phyloP scores from a whole-genome alignment of 331 rosid genomes.

The Spiraea crenata region DNA sequence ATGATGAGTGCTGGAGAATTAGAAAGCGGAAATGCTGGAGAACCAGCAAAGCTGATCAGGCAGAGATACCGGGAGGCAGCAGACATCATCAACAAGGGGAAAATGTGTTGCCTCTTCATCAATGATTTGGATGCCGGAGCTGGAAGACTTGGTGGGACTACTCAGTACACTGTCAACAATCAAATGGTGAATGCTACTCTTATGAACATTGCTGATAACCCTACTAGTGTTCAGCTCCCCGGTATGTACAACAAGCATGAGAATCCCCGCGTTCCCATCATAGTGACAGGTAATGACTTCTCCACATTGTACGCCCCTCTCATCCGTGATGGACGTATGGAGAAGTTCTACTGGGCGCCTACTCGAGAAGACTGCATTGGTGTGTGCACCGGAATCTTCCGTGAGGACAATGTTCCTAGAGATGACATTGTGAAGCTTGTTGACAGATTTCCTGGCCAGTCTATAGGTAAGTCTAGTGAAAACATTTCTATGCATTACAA shows the following conservation, averaged over 20 bases:
- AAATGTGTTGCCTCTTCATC: conserved; percentile 61
- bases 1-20: conserved; percentile 65
- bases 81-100: conserved; percentile 49
- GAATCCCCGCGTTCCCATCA: conserved; percentile 53
- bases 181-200: conserved; percentile 68
- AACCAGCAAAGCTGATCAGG: conserved; percentile 58
- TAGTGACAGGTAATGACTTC: conserved; percentile 59
- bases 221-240: conserved; percentile 58
- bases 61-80: conserved; percentile 60
- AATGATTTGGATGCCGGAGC: conserved; percentile 66
- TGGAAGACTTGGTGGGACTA: conserved; percentile 54
- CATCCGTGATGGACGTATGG: conserved; percentile 72
- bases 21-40: conserved; percentile 65
- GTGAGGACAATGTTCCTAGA: conserved; percentile 26
- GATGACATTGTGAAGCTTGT: conserved; percentile 45
- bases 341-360: conserved; percentile 65
- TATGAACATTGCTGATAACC: conserved; percentile 62
- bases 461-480: conserved; percentile 40
- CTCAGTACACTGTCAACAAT: conserved; percentile 63
- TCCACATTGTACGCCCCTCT: conserved; percentile 64
- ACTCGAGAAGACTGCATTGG: conserved; percentile 56
- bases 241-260: conserved; percentile 65
- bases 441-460: conserved; percentile 56
- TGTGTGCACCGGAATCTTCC: conserved; percentile 52
- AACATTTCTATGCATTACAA: not conserved